A percentile compares a stretch with the other conserved stretches of the same genome.
These are phyloP conservation scores for Chlamydomonas sp. DNA, from an alignment of 139 green algal species.

Conservation along the genomic window DNA sequence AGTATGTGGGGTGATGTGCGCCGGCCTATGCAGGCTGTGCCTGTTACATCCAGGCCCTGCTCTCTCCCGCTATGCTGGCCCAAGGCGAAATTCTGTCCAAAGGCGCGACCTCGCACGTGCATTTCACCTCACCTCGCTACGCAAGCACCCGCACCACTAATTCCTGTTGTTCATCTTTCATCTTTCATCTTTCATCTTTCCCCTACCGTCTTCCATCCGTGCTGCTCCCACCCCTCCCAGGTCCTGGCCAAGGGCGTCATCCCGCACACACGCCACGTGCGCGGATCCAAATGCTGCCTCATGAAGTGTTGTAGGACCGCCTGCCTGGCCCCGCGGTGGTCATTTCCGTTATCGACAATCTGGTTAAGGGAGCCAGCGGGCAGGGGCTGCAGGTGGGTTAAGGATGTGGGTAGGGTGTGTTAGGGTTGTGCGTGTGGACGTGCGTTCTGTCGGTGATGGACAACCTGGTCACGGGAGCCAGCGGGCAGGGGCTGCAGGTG, in stretches of 20 bases:
- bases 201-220: too few species aligned
- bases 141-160: too few species aligned
- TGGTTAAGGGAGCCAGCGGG: constrained; percentile 96
- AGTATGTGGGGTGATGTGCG: too few species aligned
- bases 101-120: too few species aligned
- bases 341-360: constrained; percentile 97
- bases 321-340: constrained; percentile 91
- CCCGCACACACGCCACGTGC: constrained; percentile 94
- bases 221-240: too few species aligned
- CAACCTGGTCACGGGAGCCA: constrained; percentile 97
- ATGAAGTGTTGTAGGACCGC: constrained; percentile 94
- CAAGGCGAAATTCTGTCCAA: too few species aligned
- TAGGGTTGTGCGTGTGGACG: not conserved
- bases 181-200: constrained; percentile 53
- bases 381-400: constrained; percentile 83
- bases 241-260: constrained; percentile 73
- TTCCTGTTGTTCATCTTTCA: too few species aligned
- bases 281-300: constrained; percentile 92
- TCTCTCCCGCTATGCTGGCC: too few species aligned
- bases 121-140: too few species aligned
- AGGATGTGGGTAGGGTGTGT: not conserved
- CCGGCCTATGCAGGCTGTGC: too few species aligned
- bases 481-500: constrained; percentile 90
- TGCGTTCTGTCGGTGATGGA: constrained; percentile 92
- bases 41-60: too few species aligned